Evolutionary conservation across 139 green algal genomes (phyloP), one percentile per base, ranked within the genome.

Genomic region (Pedinophyceae sp.): DNA sequence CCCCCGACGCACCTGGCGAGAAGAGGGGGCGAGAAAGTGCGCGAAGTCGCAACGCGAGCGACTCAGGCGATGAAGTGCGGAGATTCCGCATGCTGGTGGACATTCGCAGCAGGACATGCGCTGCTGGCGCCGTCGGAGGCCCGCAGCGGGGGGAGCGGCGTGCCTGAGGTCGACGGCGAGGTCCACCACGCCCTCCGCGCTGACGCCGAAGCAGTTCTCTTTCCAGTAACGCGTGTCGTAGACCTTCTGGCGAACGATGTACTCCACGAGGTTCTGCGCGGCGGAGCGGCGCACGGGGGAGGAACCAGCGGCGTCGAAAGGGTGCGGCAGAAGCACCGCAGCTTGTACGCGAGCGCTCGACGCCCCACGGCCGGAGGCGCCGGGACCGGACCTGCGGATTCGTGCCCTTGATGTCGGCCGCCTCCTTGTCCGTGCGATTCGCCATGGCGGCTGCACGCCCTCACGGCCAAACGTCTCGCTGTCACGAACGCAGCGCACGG

Each of bases 151-250:
- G n/a, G n/a, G n/a, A n/a, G n/a, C n/a, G n/a, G n/a, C n/a, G n/a
- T n/a, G 63, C 17, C 82, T 77, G 15, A 98, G 74, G 17, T 86
- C 73, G 28, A 96, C 83, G 19, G 83, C 89, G 45, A 93, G 89
- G 58, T 97, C 91, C 15, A 98, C 79, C n/a, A 98, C 48, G 2
- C 67, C 69, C 59, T 96, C 91, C 3, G 91, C 90, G 29, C 73
- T 86, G 54, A 98, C 68, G 2, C 78, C 92, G 62, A 99, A 99
- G 72, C 92, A 99, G 30, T 93, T 65, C 65, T 97, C 83, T 62
- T 98, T 98, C 92, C 92, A 99, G 66, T 94, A 99, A 0, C 78
- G 59, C 2, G 70, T 80, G 27, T 85, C 61, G 47, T 98, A 95
- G n/a, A 97, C 88, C 58, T 93, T 93, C 22, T 77, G 67, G 7